phyloP scores from a whole-genome alignment of 345 rosid genomes.

The Mercurialis annua region DNA sequence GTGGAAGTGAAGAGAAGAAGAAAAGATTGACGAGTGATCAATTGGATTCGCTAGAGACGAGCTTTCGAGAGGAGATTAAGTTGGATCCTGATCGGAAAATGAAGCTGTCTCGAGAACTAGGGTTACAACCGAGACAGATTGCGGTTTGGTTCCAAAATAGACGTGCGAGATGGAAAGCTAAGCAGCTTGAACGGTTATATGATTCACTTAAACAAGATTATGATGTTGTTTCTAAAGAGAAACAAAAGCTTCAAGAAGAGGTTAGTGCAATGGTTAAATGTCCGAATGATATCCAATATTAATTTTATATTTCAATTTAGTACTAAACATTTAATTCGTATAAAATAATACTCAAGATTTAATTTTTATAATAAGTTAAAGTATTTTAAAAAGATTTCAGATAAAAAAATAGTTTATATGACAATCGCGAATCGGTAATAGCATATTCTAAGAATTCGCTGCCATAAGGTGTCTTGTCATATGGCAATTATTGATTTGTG shows the following conservation, averaged over 20 bases:
- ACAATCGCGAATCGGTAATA: too few species aligned
- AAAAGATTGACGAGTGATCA: slow-evolving; percentile 69
- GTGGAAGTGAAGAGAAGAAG: slow-evolving; percentile 52
- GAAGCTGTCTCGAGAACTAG: slow-evolving; percentile 75
- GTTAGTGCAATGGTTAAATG: slow-evolving; percentile 21
- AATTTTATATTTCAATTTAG: too few species aligned
- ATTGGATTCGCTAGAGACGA: slow-evolving; percentile 64
- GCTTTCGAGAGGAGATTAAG: slow-evolving; percentile 84
- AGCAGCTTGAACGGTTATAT: slow-evolving; percentile 74
- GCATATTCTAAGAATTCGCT: too few species aligned
- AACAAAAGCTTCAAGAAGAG: slow-evolving; percentile 78
- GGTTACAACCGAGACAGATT: slow-evolving; percentile 83
- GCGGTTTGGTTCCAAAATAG: slow-evolving; percentile 95
- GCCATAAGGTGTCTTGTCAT: too few species aligned
- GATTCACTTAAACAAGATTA: slow-evolving; percentile 65
- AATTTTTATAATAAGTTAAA: too few species aligned
- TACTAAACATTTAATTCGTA: too few species aligned
- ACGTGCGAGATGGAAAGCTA: slow-evolving; percentile 85
- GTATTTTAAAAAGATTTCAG: too few species aligned
- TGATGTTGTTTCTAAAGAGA: slow-evolving; percentile 59
- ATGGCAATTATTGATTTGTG: too few species aligned
- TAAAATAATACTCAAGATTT: too few species aligned
- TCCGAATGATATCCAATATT: too few species aligned
- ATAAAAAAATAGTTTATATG: too few species aligned
- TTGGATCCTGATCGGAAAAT: slow-evolving; percentile 75